phyloP scores from a whole-genome alignment of 192 early-diverging fungal genomes.

The Spizellomyces sp. region DNA sequence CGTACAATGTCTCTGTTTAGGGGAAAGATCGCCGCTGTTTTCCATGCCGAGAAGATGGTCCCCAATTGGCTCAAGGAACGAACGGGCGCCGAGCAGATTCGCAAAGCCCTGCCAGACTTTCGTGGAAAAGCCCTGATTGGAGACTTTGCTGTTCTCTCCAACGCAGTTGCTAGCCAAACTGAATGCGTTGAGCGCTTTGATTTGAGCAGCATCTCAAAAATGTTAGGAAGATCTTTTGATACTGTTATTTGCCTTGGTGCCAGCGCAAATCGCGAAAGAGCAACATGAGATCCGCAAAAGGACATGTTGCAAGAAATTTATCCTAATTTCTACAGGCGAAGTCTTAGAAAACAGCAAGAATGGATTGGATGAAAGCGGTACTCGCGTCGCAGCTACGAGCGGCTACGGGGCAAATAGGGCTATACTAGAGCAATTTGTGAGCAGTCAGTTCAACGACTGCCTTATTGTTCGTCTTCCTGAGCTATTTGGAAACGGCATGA shows the following conservation, averaged over 20 bases:
- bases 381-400: background rate
- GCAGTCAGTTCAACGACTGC: background rate
- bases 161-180: background rate
- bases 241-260: background rate
- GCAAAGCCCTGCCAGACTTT: too few species aligned
- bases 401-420: background rate
- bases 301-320: constrained; percentile 1
- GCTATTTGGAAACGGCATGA: background rate
- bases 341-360: background rate
- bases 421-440: background rate
- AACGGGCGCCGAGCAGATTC: background rate
- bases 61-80: background rate
- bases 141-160: background rate
- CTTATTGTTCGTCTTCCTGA: background rate
- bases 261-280: background rate
- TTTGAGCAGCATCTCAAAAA: too few species aligned
- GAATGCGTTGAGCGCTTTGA: background rate
- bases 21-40: constrained; percentile 1
- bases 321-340: background rate
- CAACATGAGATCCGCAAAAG: background rate
- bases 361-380: background rate
- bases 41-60: constrained; percentile 9
- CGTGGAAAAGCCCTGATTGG: background rate
- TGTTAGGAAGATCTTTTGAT: background rate
- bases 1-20: constrained; percentile 5